Percentiles rank a stretch among this genome's conserved stretches.
Conservation (phyloP, 768 basidiomycete species). For the Cystobasidium onofrii region DNA sequence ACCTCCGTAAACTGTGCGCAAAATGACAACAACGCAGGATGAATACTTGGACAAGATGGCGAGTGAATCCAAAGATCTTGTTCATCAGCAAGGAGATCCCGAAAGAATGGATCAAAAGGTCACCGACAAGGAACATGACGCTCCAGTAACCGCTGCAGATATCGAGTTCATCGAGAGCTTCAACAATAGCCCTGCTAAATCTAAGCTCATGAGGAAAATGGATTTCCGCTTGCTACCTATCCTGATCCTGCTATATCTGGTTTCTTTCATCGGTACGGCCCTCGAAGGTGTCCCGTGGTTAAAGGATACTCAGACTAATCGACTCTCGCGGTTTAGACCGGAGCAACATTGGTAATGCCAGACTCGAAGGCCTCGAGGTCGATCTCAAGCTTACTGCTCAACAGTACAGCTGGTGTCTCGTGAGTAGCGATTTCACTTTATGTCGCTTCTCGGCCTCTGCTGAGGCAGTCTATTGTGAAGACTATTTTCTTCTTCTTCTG, state of each 20-base stretch:
- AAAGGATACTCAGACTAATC: too few species aligned
- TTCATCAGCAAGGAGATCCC: neutral
- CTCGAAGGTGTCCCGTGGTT: too few species aligned
- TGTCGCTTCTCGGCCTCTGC: too few species aligned
- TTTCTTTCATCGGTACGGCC: neutral
- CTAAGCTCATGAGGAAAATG: neutral
- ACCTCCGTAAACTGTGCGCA: neutral
- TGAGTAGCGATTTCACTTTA: neutral
- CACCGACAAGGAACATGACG: neutral
- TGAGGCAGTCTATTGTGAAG: too few species aligned
- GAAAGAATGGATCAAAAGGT: neutral
- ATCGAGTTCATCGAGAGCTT: neutral
- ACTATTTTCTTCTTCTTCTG: conserved; percentile 10
- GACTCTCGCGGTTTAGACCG: neutral
- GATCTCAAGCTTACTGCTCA: neutral
- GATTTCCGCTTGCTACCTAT: neutral
- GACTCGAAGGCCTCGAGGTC: neutral
- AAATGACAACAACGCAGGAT: neutral
- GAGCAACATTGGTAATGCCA: neutral
- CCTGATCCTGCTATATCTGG: neutral
- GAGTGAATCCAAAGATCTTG: neutral
- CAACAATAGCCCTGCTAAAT: neutral
- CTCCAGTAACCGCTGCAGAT: neutral
- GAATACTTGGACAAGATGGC: neutral
- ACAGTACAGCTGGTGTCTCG: neutral